Percentiles rank a stretch among this genome's conserved stretches.
These are phyloP conservation scores for Beauveria caledonica DNA, from an alignment of 2,329 filamentous ascomycete species.

Conservation along the genomic window DNA sequence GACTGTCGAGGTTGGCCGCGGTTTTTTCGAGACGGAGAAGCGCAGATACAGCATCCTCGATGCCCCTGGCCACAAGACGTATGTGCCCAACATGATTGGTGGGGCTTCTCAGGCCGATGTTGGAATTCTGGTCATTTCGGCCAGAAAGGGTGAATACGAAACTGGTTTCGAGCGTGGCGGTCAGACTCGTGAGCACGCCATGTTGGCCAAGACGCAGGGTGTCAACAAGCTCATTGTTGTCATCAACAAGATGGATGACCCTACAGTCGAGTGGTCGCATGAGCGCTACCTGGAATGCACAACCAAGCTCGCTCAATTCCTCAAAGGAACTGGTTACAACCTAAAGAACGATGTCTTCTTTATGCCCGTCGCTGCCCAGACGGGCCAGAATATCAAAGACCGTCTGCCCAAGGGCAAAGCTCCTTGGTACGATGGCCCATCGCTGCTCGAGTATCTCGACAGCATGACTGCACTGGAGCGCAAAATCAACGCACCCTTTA, in stretches of 20 bases:
- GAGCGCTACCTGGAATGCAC: slow-evolving; percentile 90
- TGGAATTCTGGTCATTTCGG: slow-evolving; percentile 90
- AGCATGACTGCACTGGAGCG: slow-evolving; percentile 86
- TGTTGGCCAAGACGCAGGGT: slow-evolving; percentile 95
- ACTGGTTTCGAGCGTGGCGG: slow-evolving; percentile 95
- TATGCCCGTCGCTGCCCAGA: slow-evolving; percentile 93
- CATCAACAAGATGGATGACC: slow-evolving; percentile 99
- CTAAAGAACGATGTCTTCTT: slow-evolving; percentile 87
- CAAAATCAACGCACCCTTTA: slow-evolving; percentile 95
- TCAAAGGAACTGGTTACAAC: slow-evolving; percentile 91
- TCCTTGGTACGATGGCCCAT: slow-evolving; percentile 83
- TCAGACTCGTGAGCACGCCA: slow-evolving; percentile 94
- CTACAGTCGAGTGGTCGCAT: slow-evolving; percentile 92
- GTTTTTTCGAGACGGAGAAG: slow-evolving; percentile 95
- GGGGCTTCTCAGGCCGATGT: slow-evolving; percentile 90
- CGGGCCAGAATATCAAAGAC: slow-evolving; percentile 78
- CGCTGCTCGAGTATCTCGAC: slow-evolving; percentile 92
- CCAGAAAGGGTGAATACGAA: slow-evolving; percentile 97
- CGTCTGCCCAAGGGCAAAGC: slow-evolving; percentile 68
- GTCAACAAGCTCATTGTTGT: slow-evolving; percentile 93
- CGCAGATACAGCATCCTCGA: slow-evolving; percentile 94
- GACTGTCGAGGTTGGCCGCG: slow-evolving; percentile 93
- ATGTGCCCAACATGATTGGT: slow-evolving; percentile 97
- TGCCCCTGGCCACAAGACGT: slow-evolving; percentile 95
- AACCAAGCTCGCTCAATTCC: slow-evolving; percentile 75